A percentile compares a stretch with the other conserved stretches of the same genome.
phyloP scores from a whole-genome alignment of 768 basidiomycete genomes.

The Clitopilus hobsonii region DNA sequence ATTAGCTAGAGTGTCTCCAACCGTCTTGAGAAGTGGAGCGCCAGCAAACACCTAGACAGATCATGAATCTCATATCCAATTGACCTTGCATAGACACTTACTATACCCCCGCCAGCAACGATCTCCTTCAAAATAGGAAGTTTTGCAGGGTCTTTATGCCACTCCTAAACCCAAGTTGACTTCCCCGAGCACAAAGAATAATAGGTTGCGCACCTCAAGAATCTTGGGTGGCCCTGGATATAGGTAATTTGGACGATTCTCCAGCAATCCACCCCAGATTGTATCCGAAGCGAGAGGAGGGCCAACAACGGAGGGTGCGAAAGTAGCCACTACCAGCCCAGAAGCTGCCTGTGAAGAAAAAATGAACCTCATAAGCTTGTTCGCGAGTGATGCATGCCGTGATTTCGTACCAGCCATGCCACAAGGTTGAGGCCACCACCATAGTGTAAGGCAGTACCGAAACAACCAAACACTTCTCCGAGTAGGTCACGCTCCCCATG shows the following conservation, averaged over 20 bases:
- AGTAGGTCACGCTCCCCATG: background rate
- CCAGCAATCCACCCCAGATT: slow-evolving; percentile 7
- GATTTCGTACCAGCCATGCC: slow-evolving; percentile 1
- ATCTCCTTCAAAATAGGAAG: slow-evolving; percentile 12
- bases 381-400: background rate
- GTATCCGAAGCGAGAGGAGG: slow-evolving; percentile 9
- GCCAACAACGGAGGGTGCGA: slow-evolving; percentile 6
- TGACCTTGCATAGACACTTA: slow-evolving; percentile 2
- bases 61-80: background rate
- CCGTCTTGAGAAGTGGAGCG: slow-evolving; percentile 18
- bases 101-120: slow-evolving; percentile 9
- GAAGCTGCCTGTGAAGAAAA: background rate
- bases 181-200: background rate
- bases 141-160: slow-evolving; percentile 12
- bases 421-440: background rate
- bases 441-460: background rate
- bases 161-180: slow-evolving; percentile 12
- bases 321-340: slow-evolving; percentile 2
- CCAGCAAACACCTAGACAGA: slow-evolving; percentile 18
- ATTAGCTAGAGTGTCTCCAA: slow-evolving; percentile 14
- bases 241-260: slow-evolving; percentile 7
- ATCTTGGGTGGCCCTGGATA: slow-evolving; percentile 11
- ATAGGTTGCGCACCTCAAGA: slow-evolving; percentile 13
- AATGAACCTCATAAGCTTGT: background rate
- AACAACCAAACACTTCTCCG: background rate